Percentiles rank a stretch among this genome's conserved stretches.
phyloP scores from a whole-genome alignment of 1,284 basidiomycete genomes.

The Meripilus lineatus region DNA sequence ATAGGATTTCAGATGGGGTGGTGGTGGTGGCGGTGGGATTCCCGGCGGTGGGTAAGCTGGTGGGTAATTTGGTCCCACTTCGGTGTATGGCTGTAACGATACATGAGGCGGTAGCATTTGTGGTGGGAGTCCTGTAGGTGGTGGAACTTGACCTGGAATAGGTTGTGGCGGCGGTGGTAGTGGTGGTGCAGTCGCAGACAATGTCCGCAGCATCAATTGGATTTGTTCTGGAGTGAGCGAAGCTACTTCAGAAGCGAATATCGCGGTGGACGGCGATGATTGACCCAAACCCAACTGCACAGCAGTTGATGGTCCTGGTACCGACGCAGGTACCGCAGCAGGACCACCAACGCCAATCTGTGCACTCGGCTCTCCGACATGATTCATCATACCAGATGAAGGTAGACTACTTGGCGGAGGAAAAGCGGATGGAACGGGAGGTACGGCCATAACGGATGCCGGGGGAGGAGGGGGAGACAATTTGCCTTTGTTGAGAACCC shows the following conservation, averaged over 20 bases:
- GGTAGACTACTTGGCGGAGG: conserved; percentile 6
- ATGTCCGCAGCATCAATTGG: conserved; percentile 46
- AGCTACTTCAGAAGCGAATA: conserved; percentile 45
- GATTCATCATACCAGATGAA: conserved; percentile 7
- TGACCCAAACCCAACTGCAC: not conserved
- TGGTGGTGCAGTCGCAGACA: conserved; percentile 21
- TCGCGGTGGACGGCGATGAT: conserved; percentile 8
- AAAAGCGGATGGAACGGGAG: conserved; percentile 5
- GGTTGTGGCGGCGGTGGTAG: conserved; percentile 1
- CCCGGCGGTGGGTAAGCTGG: conserved; percentile 9
- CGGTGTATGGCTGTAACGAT: conserved; percentile 2
- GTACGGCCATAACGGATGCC: conserved; percentile 20
- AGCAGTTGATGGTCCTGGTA: not conserved
- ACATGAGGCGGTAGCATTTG: not conserved
- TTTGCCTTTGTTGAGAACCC: conserved; percentile 75
- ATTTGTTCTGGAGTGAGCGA: conserved; percentile 60
- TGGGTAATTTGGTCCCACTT: conserved; percentile 2
- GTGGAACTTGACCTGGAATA: conserved; percentile 6
- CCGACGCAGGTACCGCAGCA: conserved; percentile 2
- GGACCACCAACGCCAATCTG: conserved; percentile 1
- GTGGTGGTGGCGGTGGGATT: conserved; percentile 4
- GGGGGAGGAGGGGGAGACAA: conserved; percentile 39
- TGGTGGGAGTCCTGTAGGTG: conserved; percentile 13
- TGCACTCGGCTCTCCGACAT: not conserved
- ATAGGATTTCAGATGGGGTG: too few species aligned